Base-by-base conservation (phyloP, 2,329 filamentous ascomycete species). In the Lecanoromycetidae sp. region DNA sequence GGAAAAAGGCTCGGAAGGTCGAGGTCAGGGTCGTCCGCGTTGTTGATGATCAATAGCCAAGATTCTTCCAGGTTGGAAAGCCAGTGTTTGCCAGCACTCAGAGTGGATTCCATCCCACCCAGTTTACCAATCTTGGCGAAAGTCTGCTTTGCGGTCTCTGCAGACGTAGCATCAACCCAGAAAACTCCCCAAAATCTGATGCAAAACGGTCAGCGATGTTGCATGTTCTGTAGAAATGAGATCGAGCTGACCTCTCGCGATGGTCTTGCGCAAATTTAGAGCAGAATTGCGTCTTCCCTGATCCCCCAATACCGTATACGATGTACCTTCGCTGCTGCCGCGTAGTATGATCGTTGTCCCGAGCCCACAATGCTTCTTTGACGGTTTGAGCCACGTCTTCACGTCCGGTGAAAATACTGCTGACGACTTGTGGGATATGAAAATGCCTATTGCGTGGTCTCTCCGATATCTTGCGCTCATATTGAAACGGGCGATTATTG, bases 11-110 rank as follows among this genome's bases (percentile, higher is more conserved):
- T 38, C 15, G 46, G 38, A 22, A 58, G 49, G 20, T 46, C 39
- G 5, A 56, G 20, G 19, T 52, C 44, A 26, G 54, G 52, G 32
- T 61, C 56, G 40, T 61, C 60, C 12, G 57, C 60, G 50, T 70
- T 70, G 52, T 70, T 65, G 32, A 70, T 61, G 6, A 70, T 57
- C 22, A 66, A 56, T 20, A 66, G 57, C 62, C 61, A 65, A 26
- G 54, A 52, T 38, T 54, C 32, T 25, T 48, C 42, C 17, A 48
- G 43, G 6, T 52, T 56, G 7, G 56, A 44, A 4, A 65, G 43
- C 54, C 54, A 60, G 9, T 54, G 27, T 43, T 55, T 58, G 23
- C 50, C 56, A 23, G 57, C 52, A 17, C 52, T 39, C 29, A 54
- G 44, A 22, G 52, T 58, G 15, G 44, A 34, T 29, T 57, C 55